These are phyloP conservation scores for Leccinum subspadiceum DNA, from an alignment of 1,284 basidiomycete genomes.

Conservation along the genomic window DNA sequence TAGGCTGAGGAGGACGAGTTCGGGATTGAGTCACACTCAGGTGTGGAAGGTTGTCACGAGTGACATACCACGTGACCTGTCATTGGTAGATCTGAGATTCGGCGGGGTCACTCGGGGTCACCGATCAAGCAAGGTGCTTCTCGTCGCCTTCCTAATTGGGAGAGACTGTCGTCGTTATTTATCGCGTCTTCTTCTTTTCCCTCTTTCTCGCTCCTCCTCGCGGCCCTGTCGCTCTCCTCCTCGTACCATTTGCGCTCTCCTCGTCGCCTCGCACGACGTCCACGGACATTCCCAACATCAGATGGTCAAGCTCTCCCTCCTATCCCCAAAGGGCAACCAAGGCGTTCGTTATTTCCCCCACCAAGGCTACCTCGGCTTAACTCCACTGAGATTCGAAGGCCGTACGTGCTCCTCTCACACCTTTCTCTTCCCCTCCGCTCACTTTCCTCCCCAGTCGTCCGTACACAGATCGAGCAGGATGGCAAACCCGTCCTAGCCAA, in stretches of 20 bases:
- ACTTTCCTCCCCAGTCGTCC: constrained; percentile 47
- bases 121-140: constrained; percentile 29
- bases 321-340: constrained; percentile 63
- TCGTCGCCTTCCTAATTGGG: constrained; percentile 33
- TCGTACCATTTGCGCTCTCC: constrained; percentile 25
- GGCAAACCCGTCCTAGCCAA: constrained; percentile 60
- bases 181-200: constrained; percentile 35
- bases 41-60: constrained; percentile 14
- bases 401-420: constrained; percentile 40
- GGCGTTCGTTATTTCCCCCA: constrained; percentile 72
- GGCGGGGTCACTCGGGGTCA: constrained; percentile 25
- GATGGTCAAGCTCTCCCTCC: constrained; percentile 66
- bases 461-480: constrained; percentile 70
- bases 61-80: constrained; percentile 24
- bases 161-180: constrained; percentile 32
- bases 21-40: constrained; percentile 10
- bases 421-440: constrained; percentile 7
- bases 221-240: constrained; percentile 26
- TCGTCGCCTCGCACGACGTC: constrained; percentile 30
- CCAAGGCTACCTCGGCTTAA: constrained; percentile 76
- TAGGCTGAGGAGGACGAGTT: background rate
- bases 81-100: constrained; percentile 29
- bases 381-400: constrained; percentile 75
- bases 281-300: background rate
- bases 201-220: constrained; percentile 15